Base-by-base conservation (phyloP, 2,329 filamentous ascomycete genomes). In the Penicillium fuscoglaucum region DNA sequence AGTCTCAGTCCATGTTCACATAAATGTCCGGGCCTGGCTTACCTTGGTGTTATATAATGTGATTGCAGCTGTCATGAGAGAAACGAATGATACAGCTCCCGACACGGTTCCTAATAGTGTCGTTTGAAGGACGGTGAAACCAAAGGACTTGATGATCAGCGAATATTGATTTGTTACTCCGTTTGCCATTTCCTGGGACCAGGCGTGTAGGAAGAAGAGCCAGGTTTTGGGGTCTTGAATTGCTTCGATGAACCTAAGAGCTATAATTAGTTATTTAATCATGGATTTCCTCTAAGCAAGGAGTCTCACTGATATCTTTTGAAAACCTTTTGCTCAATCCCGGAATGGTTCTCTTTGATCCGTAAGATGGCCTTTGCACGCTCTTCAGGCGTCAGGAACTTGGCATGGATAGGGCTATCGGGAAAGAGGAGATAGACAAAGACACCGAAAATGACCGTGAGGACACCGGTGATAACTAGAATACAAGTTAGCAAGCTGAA, bases 81-180 rank as follows among this genome's bases (percentile, higher is more conserved):
- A 71, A 29, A 69, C 58, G 43, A 73, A 68, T 0, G 70, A 67
- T 12, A 66, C 64, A 1, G 69, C 41, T 33, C 69, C 59, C 66
- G 65, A 26, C 70, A 72, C 45, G 71, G 57, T 61, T 13, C 61
- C 61, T 2, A 66, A 31, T 10, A 66, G 39, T 2, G 62, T 63
- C n/a, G 63, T 64, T 46, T 66, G 63, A 8, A 67, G 41, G 63
- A 74, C 13, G 61, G 73, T 58, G 31, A 79, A 80, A 4, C 77
- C 78, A 50, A 80, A 79, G 0, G 75, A 77, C 28, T 78, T 79
- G 61, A 80, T 76, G 45, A 80, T 76, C 0, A 81, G 67, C 0
- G 75, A 76, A 65, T 76, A 75, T 55, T 78, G 76, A 47, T 78
- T 79, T 2, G 76, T 76, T 53, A 78, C 72, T 63, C 63, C 63